These are phyloP conservation scores for Penicillium robsamsonii DNA, from an alignment of 495 filamentous ascomycete genomes.

Conservation along the genomic window DNA sequence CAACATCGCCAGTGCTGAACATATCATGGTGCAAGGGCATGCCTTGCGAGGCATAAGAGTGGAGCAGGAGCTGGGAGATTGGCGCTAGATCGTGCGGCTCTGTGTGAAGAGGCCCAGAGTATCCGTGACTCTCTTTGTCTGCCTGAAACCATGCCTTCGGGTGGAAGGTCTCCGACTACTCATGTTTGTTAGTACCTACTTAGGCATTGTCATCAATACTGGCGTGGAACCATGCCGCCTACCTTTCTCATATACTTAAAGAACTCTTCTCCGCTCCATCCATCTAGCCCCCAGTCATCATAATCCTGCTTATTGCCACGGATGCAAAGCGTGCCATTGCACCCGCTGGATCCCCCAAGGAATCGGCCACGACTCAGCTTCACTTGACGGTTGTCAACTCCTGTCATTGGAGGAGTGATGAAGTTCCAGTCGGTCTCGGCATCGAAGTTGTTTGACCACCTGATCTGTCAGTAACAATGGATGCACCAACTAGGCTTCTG, in stretches of 20 bases:
- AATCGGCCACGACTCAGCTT: slow-evolving; percentile 59
- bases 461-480: slow-evolving; percentile 10
- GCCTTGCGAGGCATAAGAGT: slow-evolving; percentile 47
- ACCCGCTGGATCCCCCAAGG: slow-evolving; percentile 57
- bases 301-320: slow-evolving; percentile 60
- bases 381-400: slow-evolving; percentile 53
- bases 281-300: slow-evolving; percentile 57
- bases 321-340: slow-evolving; percentile 63
- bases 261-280: slow-evolving; percentile 54
- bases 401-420: slow-evolving; percentile 52
- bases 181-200: background rate
- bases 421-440: slow-evolving; percentile 57
- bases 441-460: slow-evolving; percentile 46
- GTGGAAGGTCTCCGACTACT: slow-evolving; percentile 49
- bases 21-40: slow-evolving; percentile 49
- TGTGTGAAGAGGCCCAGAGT: slow-evolving; percentile 44
- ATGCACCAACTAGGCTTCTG: too few species aligned
- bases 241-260: slow-evolving; percentile 54
- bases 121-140: slow-evolving; percentile 39
- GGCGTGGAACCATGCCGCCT: background rate
- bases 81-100: slow-evolving; percentile 51
- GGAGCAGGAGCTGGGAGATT: slow-evolving; percentile 45
- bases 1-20: slow-evolving; percentile 47
- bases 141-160: slow-evolving; percentile 43
- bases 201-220: too few species aligned